A percentile compares a stretch with the other conserved stretches of the same genome.
These are phyloP conservation scores for Daldinia concentrica DNA, from an alignment of 495 filamentous ascomycete species.

Conservation along the genomic window DNA sequence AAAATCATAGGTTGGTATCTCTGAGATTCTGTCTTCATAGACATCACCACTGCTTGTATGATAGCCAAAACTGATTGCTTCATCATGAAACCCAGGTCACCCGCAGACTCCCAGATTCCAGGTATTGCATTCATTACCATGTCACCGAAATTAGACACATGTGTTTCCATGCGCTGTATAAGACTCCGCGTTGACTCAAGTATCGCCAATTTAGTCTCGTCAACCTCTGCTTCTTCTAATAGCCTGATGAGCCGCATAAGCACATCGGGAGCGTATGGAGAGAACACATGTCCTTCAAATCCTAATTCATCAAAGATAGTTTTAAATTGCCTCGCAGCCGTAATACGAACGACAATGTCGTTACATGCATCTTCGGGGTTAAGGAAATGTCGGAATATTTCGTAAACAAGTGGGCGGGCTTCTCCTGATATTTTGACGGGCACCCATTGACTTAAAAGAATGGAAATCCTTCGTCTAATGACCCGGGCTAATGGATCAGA, in stretches of 20 bases:
- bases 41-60: conserved; percentile 76
- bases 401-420: conserved; percentile 78
- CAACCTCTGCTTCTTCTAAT: conserved; percentile 79
- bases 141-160: conserved; percentile 79
- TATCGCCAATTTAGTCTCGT: conserved; percentile 87
- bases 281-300: conserved; percentile 74
- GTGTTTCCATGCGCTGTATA: conserved; percentile 80
- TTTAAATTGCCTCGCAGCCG: conserved; percentile 85
- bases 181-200: conserved; percentile 81
- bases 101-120: conserved; percentile 82
- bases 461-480: conserved; percentile 85
- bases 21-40: conserved; percentile 77
- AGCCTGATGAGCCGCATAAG: conserved; percentile 76
- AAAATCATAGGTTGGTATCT: conserved; percentile 78
- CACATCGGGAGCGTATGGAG: conserved; percentile 75
- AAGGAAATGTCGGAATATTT: conserved; percentile 89
- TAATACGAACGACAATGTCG: conserved; percentile 90
- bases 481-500: conserved; percentile 80
- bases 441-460: conserved; percentile 90
- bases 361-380: conserved; percentile 79
- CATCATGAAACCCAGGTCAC: conserved; percentile 80
- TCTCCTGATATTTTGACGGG: conserved; percentile 71
- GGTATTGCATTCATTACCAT: conserved; percentile 83
- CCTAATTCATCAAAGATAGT: conserved; percentile 81
- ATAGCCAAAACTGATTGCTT: conserved; percentile 92